A percentile compares a stretch with the other conserved stretches of the same genome.
Conservation (phyloP, 1,284 basidiomycete genomes). For the Abortiporus biennis region DNA sequence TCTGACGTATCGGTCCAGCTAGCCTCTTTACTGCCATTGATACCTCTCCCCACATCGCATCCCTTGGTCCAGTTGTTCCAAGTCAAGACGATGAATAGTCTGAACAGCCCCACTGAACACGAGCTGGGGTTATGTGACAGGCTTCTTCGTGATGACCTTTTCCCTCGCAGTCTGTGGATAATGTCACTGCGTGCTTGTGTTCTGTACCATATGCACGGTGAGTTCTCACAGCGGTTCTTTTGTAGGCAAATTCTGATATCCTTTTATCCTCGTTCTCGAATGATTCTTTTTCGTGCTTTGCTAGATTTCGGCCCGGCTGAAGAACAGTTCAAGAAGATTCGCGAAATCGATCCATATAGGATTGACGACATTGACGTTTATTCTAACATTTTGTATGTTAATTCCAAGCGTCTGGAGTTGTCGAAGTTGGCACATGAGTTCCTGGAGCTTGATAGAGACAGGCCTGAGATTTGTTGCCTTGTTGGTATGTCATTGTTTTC, state of each 20-base stretch:
- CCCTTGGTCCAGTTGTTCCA: constrained; percentile 85
- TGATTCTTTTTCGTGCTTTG: constrained; percentile 8
- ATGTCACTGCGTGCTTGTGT: constrained; percentile 83
- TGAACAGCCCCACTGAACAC: constrained; percentile 84
- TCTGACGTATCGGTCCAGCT: constrained; percentile 35
- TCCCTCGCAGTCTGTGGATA: constrained; percentile 82
- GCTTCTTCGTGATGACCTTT: constrained; percentile 64
- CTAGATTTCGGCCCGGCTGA: constrained; percentile 85
- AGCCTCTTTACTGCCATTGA: constrained; percentile 54
- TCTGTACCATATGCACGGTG: constrained; percentile 87
- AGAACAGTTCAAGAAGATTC: constrained; percentile 77
- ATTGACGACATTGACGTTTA: constrained; percentile 96
- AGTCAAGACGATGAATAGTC: constrained; percentile 83
- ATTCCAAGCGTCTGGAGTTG: constrained; percentile 83
- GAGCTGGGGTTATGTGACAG: constrained; percentile 75
- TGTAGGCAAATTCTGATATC: background rate
- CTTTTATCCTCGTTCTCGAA: constrained; percentile 6
- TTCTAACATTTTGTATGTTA: constrained; percentile 96
- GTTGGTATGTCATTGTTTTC: constrained; percentile 57
- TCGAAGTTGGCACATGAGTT: constrained; percentile 92
- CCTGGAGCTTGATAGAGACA: constrained; percentile 80
- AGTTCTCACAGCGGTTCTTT: constrained; percentile 17
- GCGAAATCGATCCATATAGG: constrained; percentile 79
- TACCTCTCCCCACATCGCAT: constrained; percentile 62
- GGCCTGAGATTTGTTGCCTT: constrained; percentile 92